phyloP scores from a whole-genome alignment of 106 monocot species.

The Gastrodia elata region DNA sequence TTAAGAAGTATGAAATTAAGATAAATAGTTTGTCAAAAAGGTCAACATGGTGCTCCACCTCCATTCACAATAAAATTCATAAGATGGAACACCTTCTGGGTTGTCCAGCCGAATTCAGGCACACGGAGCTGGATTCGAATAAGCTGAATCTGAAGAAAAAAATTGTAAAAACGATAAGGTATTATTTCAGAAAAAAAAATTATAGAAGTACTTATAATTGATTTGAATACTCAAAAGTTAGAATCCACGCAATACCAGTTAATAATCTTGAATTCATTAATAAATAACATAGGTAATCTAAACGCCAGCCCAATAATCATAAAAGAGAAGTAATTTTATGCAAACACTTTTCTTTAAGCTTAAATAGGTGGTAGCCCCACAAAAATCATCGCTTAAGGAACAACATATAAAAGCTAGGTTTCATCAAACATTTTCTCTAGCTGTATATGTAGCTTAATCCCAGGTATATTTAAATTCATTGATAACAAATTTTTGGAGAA shows the following conservation, averaged over 20 bases:
- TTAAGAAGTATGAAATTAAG: conserved; percentile 4
- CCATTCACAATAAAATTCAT: conserved; percentile 95
- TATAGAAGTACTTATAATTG: not conserved
- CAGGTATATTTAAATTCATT: too few species aligned
- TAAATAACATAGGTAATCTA: not conserved
- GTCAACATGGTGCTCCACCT: conserved; percentile 29
- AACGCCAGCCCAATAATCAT: too few species aligned
- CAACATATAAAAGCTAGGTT: not conserved
- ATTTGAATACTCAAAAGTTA: not conserved
- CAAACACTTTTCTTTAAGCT: not conserved
- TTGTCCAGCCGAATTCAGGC: conserved; percentile 93
- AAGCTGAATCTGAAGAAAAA: conserved; percentile 50
- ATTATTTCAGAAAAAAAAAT: not conserved
- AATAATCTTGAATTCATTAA: not conserved
- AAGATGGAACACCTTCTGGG: conserved; percentile 90
- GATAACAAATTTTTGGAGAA: too few species aligned
- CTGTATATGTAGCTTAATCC: too few species aligned
- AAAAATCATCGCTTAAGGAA: not conserved
- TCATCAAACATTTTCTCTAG: too few species aligned
- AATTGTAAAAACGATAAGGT: not conserved
- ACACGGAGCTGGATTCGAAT: conserved; percentile 72
- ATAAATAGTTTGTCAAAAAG: not conserved
- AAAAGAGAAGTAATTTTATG: not conserved
- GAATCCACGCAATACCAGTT: not conserved
- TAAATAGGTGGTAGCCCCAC: not conserved